phyloP scores from a whole-genome alignment of 139 green algal genomes.

The Ettlia oleoabundans region DNA sequence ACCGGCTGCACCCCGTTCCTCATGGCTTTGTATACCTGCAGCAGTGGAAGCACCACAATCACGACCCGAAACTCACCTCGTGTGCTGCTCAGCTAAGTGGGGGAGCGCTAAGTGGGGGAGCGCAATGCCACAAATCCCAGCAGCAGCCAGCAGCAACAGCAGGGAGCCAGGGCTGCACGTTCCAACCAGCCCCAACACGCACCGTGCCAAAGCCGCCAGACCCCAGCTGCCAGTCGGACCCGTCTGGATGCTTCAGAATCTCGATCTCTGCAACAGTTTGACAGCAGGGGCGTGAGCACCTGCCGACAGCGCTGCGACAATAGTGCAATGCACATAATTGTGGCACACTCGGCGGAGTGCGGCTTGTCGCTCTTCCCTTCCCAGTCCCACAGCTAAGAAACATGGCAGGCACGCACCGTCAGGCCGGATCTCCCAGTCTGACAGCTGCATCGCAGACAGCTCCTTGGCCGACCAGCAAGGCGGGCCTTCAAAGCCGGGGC shows the following conservation, averaged over 20 bases:
- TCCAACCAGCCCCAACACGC: not conserved
- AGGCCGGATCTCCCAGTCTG: slow-evolving; percentile 27
- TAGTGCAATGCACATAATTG: no score
- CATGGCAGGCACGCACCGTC: slow-evolving; percentile 21
- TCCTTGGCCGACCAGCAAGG: not conserved
- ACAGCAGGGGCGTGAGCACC: not conserved
- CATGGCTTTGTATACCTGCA: slow-evolving; percentile 53
- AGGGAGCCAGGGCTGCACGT: not conserved
- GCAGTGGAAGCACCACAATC: no score
- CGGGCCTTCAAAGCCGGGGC: not conserved
- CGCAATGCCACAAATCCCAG: no score
- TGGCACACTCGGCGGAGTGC: no score
- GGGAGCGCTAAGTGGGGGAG: no score
- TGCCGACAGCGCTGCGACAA: no score
- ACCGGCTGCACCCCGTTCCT: slow-evolving; percentile 48
- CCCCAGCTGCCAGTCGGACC: slow-evolving; percentile 49
- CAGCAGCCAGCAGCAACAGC: not conserved
- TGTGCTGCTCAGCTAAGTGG: no score
- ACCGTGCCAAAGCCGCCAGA: slow-evolving; percentile 45
- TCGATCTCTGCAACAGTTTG: slow-evolving; percentile 21
- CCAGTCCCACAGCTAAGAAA: no score
- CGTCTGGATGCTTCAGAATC: slow-evolving; percentile 39
- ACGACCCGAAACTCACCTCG: no score
- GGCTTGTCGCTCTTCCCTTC: no score
- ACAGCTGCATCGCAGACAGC: slow-evolving; percentile 24